Conservation (phyloP, 345 rosid species). For the Eucalyptus erythrocorys region DNA sequence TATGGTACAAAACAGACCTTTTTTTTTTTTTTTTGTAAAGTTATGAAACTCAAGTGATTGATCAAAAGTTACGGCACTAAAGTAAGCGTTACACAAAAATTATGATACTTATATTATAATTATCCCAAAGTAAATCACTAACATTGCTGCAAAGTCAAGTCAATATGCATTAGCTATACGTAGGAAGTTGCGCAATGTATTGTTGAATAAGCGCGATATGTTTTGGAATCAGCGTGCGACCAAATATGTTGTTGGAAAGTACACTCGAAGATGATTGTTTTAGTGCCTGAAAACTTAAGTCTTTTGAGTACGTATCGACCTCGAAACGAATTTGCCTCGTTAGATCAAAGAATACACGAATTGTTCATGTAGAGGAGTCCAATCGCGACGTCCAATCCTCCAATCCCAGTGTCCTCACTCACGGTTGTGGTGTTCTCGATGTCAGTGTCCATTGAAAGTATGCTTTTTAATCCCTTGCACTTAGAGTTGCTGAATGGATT, state of each 20-base stretch:
- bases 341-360: not conserved
- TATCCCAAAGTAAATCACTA: too few species aligned
- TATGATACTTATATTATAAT: too few species aligned
- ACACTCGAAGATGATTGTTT: not conserved
- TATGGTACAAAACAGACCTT: rapidly evolving
- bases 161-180: not conserved
- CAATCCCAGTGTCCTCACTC: not conserved
- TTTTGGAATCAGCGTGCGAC: rapidly evolving
- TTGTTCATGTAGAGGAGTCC: not conserved
- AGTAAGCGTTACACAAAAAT: rapidly evolving
- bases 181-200: not conserved
- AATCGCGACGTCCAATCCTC: rapidly evolving
- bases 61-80: rapidly evolving
- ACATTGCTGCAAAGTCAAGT: too few species aligned
- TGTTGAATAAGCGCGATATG: not conserved
- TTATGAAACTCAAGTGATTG: too few species aligned
- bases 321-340: too few species aligned
- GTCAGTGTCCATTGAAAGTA: not conserved
- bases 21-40: too few species aligned
- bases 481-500: not conserved
- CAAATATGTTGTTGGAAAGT: not conserved
- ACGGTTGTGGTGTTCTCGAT: not conserved
- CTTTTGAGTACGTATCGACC: not conserved
- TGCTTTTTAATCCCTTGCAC: too few species aligned
- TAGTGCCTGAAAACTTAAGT: not conserved